phyloP scores from a whole-genome alignment of 495 filamentous ascomycete genomes.

The Xylaria intraflava region DNA sequence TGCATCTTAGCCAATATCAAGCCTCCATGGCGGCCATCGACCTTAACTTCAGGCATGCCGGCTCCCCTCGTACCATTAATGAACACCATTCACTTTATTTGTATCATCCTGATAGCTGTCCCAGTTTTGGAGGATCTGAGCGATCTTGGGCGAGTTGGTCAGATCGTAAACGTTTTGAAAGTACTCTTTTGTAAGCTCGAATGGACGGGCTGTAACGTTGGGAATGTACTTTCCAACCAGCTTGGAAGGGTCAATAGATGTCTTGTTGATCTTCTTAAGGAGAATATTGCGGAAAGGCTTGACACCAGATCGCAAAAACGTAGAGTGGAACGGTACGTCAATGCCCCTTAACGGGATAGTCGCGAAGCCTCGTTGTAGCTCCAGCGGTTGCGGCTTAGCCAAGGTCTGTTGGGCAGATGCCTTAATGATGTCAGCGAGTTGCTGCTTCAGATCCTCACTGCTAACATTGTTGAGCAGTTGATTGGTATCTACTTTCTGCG shows the following conservation, averaged over 20 bases:
- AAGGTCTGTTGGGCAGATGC: constrained; percentile 79
- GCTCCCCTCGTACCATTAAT: constrained; percentile 20
- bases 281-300: constrained; percentile 97
- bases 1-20: not conserved
- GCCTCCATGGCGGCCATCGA: constrained; percentile 15
- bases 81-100: constrained; percentile 21
- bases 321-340: constrained; percentile 98
- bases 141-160: constrained; percentile 90
- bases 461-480: constrained; percentile 78
- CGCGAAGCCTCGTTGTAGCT: constrained; percentile 88
- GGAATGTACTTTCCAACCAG: constrained; percentile 97
- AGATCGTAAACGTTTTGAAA: constrained; percentile 96
- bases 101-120: constrained; percentile 51
- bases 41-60: constrained; percentile 11
- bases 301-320: constrained; percentile 93
- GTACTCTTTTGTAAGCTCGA: constrained; percentile 95
- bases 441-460: constrained; percentile 66
- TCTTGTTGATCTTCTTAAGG: constrained; percentile 99
- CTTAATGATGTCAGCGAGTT: constrained; percentile 77
- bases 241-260: constrained; percentile 92
- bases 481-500: constrained; percentile 93
- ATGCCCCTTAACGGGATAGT: constrained; percentile 96
- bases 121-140: constrained; percentile 80
- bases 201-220: constrained; percentile 93
- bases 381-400: constrained; percentile 77